phyloP scores from a whole-genome alignment of 768 basidiomycete genomes.

The Termitomyces sp. region DNA sequence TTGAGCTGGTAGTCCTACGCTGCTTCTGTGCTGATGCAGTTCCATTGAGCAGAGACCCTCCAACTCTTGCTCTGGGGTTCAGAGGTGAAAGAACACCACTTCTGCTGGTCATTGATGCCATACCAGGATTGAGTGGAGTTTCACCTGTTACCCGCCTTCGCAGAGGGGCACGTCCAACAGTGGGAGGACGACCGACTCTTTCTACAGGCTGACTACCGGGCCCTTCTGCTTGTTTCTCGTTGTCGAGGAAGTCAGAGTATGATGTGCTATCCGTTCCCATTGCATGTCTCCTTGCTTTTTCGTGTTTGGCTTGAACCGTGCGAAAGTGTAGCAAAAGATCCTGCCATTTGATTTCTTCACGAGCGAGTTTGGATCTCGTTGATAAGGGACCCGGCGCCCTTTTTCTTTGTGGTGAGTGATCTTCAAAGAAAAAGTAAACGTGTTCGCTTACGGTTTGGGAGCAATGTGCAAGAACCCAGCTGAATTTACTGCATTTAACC shows the following conservation, averaged over 20 bases:
- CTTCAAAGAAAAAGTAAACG: background rate
- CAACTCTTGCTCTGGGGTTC: slow-evolving; percentile 62
- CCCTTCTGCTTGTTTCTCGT: slow-evolving; percentile 33
- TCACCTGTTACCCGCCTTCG: slow-evolving; percentile 63
- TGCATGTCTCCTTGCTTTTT: slow-evolving; percentile 80
- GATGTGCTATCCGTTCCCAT: slow-evolving; percentile 57
- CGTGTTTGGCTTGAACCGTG: slow-evolving; percentile 81
- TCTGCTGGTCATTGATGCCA: slow-evolving; percentile 25
- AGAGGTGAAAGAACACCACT: slow-evolving; percentile 59
- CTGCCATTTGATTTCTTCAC: slow-evolving; percentile 96
- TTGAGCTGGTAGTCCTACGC: slow-evolving; percentile 36
- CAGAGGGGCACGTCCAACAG: slow-evolving; percentile 37
- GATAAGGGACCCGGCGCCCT: slow-evolving; percentile 31
- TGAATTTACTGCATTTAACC: slow-evolving; percentile 91
- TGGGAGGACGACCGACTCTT: slow-evolving; percentile 17
- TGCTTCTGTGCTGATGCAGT: slow-evolving; percentile 13
- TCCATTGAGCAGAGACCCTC: slow-evolving; percentile 32
- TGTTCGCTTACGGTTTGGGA: slow-evolving; percentile 64
- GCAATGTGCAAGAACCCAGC: slow-evolving; percentile 90
- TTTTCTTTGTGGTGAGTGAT: background rate
- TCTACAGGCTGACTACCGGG: slow-evolving; percentile 17
- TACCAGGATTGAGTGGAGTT: slow-evolving; percentile 22
- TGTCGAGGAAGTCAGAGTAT: slow-evolving; percentile 42
- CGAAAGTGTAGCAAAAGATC: slow-evolving; percentile 93
- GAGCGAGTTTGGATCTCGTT: slow-evolving; percentile 68